Evolutionary conservation across 106 monocot genomes (phyloP).

Genomic region (Dendrobium huoshanense): DNA sequence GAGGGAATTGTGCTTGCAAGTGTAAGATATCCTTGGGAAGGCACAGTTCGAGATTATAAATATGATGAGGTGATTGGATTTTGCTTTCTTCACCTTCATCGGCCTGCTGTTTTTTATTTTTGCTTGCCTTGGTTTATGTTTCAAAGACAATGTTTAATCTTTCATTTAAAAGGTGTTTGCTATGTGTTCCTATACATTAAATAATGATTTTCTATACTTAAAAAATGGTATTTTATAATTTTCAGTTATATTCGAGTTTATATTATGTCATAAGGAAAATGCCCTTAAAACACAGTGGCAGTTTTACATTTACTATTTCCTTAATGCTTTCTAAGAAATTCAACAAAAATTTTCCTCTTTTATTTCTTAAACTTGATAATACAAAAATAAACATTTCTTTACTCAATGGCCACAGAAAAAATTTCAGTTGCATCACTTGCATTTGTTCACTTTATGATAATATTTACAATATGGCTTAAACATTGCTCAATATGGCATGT

Average conservation of each 20-base stretch:
- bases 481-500: no score
- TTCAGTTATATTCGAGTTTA: background rate
- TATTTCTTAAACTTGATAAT: background rate
- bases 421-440: background rate
- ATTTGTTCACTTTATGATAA: background rate
- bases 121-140: no score
- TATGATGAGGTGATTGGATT: constrained; percentile 69
- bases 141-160: no score
- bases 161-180: background rate
- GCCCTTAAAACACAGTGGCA: background rate
- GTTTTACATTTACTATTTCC: background rate
- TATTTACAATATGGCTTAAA: background rate
- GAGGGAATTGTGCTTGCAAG: constrained; percentile 50
- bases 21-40: constrained; percentile 67
- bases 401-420: background rate
- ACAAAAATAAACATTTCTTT: background rate
- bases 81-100: no score
- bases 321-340: background rate
- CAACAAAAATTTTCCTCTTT: background rate
- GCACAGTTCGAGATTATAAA: constrained; percentile 72
- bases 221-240: background rate
- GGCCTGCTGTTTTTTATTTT: no score
- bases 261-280: background rate
- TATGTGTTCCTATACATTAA: background rate
- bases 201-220: background rate